Base-by-base conservation (phyloP, 495 filamentous ascomycete species). In the Talaromyces wortmannii region DNA sequence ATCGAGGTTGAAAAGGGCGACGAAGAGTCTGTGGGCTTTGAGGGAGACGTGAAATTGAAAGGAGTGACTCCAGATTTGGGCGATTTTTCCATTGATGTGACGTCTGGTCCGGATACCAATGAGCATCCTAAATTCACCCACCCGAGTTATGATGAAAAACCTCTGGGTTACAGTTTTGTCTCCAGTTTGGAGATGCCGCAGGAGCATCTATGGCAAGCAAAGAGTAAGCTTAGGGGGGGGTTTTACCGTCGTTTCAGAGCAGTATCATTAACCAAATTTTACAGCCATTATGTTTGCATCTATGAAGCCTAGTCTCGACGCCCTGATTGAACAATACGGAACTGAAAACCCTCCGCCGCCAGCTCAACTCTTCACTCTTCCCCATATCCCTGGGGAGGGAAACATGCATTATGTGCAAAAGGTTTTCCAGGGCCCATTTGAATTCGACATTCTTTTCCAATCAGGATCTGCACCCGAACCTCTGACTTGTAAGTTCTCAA, bases 401-500 rank as follows among this genome's bases (percentile, higher is more conserved):
- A 97, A 97, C 62, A 61, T 91, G 4, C 94, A 98, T 57, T 74
- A 95, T 48, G 81, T 97, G 42, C 92, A 98, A 68, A 97, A 96
- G 70, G 79, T 91, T 3, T 98, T 97, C 66, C 82, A 89, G 64
- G 95, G 95, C 1, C 62, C 84, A 18, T 98, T 97, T 65, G 90
- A 89, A 78, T 97, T 98, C 61, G 94, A 98, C 62, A 76, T 97
- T 45, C 78, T 97, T 23, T 97, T 89, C 74, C 90, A 89, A 5
- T 96, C 92, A 56, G 83, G 73, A 47, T 92, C 90, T 16, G 81
- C 85, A 2, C 77, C 81, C 10, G 61, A 78, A 31, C 67, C 73
- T 3, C 60, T 88, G 55, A 85, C 79, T 8, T 84, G 81, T 83
- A 67, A 69, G 71, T 59, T 33, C 4, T 57, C 33, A 56, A 56